phyloP scores from a whole-genome alignment of 371 early-diverging fungal species.

The Choanephora cucurbitarum region DNA sequence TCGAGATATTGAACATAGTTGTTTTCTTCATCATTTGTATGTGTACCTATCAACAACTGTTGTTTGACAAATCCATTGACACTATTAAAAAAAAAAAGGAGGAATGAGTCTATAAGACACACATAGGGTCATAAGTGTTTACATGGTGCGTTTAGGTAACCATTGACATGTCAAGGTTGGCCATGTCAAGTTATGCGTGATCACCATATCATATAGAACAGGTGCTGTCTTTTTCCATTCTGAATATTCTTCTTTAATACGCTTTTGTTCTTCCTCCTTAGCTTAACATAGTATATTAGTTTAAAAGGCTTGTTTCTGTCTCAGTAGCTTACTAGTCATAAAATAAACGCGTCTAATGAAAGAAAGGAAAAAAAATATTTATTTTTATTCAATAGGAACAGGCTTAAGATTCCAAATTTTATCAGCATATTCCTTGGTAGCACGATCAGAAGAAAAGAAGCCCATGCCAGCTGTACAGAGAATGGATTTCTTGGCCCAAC shows the following conservation, averaged over 20 bases:
- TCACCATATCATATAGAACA: constrained; percentile 95
- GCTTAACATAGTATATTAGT: neutral
- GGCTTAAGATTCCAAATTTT: constrained; percentile 73
- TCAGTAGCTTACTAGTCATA: neutral
- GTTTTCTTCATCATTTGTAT: constrained; percentile 93
- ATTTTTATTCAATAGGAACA: constrained; percentile 5
- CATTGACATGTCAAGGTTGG: constrained; percentile 98
- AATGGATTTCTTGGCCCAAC: constrained; percentile 86
- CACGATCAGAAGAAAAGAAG: constrained; percentile 86
- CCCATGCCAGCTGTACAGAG: constrained; percentile 89
- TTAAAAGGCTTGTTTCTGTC: neutral
- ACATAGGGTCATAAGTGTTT: too few species aligned
- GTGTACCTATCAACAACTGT: constrained; percentile 91
- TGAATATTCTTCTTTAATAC: constrained; percentile 92
- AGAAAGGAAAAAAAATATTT: neutral
- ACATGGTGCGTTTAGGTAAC: constrained; percentile 94
- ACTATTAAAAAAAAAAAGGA: constrained; percentile 8
- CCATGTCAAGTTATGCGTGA: constrained; percentile 98
- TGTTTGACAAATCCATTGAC: constrained; percentile 66
- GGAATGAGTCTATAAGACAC: neutral
- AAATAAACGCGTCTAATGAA: neutral
- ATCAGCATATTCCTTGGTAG: constrained; percentile 86
- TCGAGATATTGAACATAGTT: constrained; percentile 93
- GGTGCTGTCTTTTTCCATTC: constrained; percentile 99
- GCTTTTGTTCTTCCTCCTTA: constrained; percentile 58